Base-by-base conservation (phyloP, 2,329 filamentous ascomycete genomes). In the Penicillium sp. region DNA sequence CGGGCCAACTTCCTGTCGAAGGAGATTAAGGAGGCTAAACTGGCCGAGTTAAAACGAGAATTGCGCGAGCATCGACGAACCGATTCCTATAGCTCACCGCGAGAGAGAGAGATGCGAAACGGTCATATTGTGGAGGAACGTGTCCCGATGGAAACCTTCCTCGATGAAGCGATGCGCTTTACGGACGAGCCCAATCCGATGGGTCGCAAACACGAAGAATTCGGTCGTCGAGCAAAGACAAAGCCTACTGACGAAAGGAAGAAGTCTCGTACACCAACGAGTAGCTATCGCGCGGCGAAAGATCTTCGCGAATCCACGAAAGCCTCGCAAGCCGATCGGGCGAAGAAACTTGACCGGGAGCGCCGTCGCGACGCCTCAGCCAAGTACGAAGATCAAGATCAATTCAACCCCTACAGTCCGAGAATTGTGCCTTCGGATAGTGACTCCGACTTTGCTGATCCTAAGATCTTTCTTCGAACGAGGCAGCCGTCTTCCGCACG, bases 41-140 rank as follows among this genome's bases (percentile, higher is more conserved):
- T 92, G 56, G 84, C 83, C 44, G 84, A 87, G 68, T 74, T 90
- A 64, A 82, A 82, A 67, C 84, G 74, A 56, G 79, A 85, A 59
- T 72, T 77, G 54, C 71, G 78, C 62, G 60, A 83, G 71, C 74
- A 82, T 71, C 65, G 57, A 43, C 64, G 61, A 44, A 43, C 60
- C 15, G 60, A 42, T 18, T 27, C 39, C 20, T 55, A 61, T 39
- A 52, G 62, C 20, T 58, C 62, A 23, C 54, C 60, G 32, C 60
- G 62, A 21, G 51, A 55, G 18, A 58, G 58, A 7, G 73, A 77
- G 58, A 72, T 67, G 54, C 71, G 75, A 45, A 69, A 73, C 42
- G 74, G 74, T 10, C 70, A 66, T 9, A 60, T 73, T 32, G 77
- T 77, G 52, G 77, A 79, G 59, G 72, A 77, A 44, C 64, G 75